phyloP scores from a whole-genome alignment of 352 stramenopile genomes.

The Pelagophyceae sp. region DNA sequence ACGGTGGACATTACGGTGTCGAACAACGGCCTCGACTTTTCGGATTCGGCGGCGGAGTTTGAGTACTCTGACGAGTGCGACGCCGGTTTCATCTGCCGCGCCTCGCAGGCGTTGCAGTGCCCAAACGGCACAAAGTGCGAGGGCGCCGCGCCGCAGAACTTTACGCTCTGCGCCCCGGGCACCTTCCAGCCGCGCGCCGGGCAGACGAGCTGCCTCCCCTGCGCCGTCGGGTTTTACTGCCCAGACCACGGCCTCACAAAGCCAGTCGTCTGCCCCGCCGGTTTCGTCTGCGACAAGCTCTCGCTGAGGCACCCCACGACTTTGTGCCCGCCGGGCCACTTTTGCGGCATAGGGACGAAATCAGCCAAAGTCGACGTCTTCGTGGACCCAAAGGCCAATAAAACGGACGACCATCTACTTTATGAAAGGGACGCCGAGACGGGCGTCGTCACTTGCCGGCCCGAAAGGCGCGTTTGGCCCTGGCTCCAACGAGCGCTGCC shows the following conservation, averaged over 20 bases:
- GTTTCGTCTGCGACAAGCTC: conserved; percentile 80
- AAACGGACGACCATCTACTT: background rate
- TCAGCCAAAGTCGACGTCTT: conserved; percentile 58
- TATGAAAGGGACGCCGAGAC: conserved; percentile 33
- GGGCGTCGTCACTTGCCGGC: conserved; percentile 37
- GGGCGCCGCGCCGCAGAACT: conserved; percentile 58
- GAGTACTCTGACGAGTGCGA: conserved; percentile 61
- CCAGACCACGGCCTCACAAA: conserved; percentile 74
- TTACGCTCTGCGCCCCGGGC: conserved; percentile 80
- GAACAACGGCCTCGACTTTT: conserved; percentile 70
- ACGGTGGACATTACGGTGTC: conserved; percentile 53
- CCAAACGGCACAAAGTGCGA: conserved; percentile 75
- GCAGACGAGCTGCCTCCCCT: conserved; percentile 67
- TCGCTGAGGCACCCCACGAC: conserved; percentile 63
- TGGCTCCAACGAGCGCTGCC: conserved; percentile 31
- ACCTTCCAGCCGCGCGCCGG: conserved; percentile 78
- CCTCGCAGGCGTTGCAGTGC: conserved; percentile 38
- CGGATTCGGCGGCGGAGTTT: conserved; percentile 47
- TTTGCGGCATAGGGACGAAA: conserved; percentile 80
- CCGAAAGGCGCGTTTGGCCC: conserved; percentile 35
- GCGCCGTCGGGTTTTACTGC: conserved; percentile 86
- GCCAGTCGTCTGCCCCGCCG: conserved; percentile 75
- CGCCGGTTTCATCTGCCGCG: conserved; percentile 51
- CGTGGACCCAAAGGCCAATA: conserved; percentile 27
- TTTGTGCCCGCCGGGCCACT: conserved; percentile 78